Base-by-base conservation (phyloP, 257 asterid species). In the Ilex aquifolium region DNA sequence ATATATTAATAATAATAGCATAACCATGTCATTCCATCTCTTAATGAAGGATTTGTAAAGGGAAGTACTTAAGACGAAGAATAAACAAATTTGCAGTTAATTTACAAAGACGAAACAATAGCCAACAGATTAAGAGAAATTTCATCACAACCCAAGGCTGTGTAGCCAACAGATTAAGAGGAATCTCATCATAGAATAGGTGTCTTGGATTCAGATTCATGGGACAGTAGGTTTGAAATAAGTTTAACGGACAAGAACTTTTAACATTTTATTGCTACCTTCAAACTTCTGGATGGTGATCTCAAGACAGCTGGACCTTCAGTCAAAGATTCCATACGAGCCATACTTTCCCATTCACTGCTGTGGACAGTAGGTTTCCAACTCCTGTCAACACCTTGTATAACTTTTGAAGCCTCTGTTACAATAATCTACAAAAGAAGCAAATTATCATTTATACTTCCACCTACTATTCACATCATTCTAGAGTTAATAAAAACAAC, bases 331-430 rank as follows among this genome's bases (percentile, higher is more conserved):
- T 79, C 95, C 74, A 70, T 63, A 10, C 62, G 74, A 53, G n/a
- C 57, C 67, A 72, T 56, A 64, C 74, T 65, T 76, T 69, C 95
- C 65, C 69, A 75, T 70, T 76, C 81, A 54, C 62, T 15, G 52
- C 68, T 68, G 63, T 77, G 79, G 66, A 69, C 31, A 63, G 65
- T 68, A 32, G 73, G 62, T 62, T 67, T 83, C 82, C 82, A 72
- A 59, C 69, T 67, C 66, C 61, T 65, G 63, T 74, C 69, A 57
- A 63, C 63, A 46, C 75, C 85, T 70, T 62, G 84, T 59, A 81
- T 77, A 31, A 71, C 76, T 73, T 82, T 81, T 59, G 91, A 74
- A 77, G 95, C 87, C 61, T 85, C 85, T 32, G 70, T 64, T 49
- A 88, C 63, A 58, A 88, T 61, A 30, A 83, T 80, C 90, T 87